These are phyloP conservation scores for Euphorbia neoarborescens DNA, from an alignment of 441 rosid genomes.

Conservation along the genomic window DNA sequence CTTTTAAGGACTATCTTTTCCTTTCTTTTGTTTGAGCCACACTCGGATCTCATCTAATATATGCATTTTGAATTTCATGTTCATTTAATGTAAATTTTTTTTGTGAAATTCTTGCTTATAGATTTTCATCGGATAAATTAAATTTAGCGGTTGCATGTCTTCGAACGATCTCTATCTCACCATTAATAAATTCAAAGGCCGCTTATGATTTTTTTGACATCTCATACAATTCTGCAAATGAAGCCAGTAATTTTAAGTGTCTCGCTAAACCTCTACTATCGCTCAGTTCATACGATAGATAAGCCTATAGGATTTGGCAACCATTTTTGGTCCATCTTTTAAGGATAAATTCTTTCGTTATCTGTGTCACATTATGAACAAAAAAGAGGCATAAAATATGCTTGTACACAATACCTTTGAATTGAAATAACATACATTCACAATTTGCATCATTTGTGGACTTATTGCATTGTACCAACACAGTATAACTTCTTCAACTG, in stretches of 20 bases:
- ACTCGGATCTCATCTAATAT: background rate
- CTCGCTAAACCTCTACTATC: background rate
- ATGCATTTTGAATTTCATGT: no score
- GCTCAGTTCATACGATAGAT: background rate
- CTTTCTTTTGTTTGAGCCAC: background rate
- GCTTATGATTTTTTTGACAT: no score
- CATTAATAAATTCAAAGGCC: no score
- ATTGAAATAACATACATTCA: background rate
- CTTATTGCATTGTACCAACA: background rate
- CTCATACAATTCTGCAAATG: no score
- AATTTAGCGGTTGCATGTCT: no score
- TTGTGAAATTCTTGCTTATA: background rate
- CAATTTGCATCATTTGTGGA: background rate
- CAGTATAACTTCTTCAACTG: background rate
- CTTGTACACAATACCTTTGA: background rate
- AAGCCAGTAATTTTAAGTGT: background rate
- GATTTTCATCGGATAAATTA: no score
- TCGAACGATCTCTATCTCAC: no score
- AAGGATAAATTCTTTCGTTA: background rate
- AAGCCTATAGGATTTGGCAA: background rate
- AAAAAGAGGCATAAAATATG: background rate
- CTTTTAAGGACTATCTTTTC: background rate
- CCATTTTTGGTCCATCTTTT: background rate
- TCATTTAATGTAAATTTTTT: background rate
- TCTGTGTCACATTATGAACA: background rate